Evolutionary conservation across 1,284 basidiomycete genomes (phyloP), one percentile per base, ranked within the genome.

Genomic region (Tylopilus microsporus): DNA sequence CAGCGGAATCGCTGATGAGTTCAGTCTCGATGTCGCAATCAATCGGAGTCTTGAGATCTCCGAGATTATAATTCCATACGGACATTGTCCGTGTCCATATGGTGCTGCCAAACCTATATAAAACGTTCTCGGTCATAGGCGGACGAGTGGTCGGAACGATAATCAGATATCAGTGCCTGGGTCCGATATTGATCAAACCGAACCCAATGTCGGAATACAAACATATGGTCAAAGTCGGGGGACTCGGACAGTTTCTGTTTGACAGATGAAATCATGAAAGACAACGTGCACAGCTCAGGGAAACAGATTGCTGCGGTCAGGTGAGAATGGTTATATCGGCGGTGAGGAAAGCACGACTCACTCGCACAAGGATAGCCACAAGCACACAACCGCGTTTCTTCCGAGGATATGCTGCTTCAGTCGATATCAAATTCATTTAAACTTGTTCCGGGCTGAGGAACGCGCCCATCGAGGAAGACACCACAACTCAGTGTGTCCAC

Each of bases 351-450:
- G 13, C 18, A 42, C 21, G 34, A 37, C 19, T 13, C 37, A 30
- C 15, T 45, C 48, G 32, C 39, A 42, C 39, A 34, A 53, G 53
- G 62, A 57, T 53, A 57, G 11, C 45, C 36, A 15, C 21, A 19
- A n/a, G 36, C 45, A 56, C 60, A 34, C 42, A 34, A 5, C 48
- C 10, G n/a, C 25, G 15, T 11, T 52, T 45, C 16, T 49, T 12
- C 56, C 50, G 56, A 65, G 63, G 56, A 51, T 43, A 32, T 37
- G 42, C 9, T 30, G 21, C 21, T 50, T 30, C 10, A 39, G 32
- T 18, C 21, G 11, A 46, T 15, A 49, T 43, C 16, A 18, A 41
- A 51, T 53, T 46, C 25, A 37, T 18, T 34, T 18, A 42, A 34
- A 9, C 10, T 12, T 19, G 19, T 5, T 10, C 36, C 34, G 32